phyloP scores from a whole-genome alignment of 2,329 filamentous ascomycete genomes.

The Cryphonectria parasitica region DNA sequence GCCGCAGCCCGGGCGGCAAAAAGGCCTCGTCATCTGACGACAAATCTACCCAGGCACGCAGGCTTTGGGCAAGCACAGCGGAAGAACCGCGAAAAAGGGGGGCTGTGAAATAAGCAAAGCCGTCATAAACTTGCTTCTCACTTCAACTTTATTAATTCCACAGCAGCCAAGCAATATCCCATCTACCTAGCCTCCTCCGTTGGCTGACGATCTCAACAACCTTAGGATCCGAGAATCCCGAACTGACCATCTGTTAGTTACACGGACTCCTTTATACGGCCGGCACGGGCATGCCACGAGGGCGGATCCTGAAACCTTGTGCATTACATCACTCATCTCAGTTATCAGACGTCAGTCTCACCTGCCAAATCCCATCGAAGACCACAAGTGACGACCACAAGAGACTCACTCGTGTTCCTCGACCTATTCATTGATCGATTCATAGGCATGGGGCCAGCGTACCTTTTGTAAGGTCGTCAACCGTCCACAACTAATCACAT shows the following conservation, averaged over 20 bases:
- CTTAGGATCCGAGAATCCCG: background rate
- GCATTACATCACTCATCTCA: background rate
- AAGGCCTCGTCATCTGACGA: constrained; percentile 8
- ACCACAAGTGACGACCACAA: background rate
- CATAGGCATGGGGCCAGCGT: background rate
- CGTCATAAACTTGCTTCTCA: background rate
- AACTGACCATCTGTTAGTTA: background rate
- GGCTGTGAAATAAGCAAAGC: constrained; percentile 2
- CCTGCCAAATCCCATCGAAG: background rate
- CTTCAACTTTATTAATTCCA: background rate
- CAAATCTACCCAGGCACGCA: background rate
- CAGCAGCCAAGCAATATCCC: background rate
- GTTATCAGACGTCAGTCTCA: background rate
- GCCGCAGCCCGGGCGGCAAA: background rate
- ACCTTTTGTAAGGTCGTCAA: background rate
- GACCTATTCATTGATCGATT: background rate
- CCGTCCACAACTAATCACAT: background rate
- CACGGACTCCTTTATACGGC: background rate
- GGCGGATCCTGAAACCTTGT: background rate
- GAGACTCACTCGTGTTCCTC: background rate
- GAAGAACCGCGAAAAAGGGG: background rate
- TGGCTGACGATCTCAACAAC: background rate
- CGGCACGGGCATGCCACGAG: background rate
- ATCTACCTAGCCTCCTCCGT: background rate
- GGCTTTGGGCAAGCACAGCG: background rate